A percentile compares a stretch with the other conserved stretches of the same genome.
These are phyloP conservation scores for Colletotrichum sansevieriae DNA, from an alignment of 2,329 filamentous ascomycete species.

Conservation along the genomic window DNA sequence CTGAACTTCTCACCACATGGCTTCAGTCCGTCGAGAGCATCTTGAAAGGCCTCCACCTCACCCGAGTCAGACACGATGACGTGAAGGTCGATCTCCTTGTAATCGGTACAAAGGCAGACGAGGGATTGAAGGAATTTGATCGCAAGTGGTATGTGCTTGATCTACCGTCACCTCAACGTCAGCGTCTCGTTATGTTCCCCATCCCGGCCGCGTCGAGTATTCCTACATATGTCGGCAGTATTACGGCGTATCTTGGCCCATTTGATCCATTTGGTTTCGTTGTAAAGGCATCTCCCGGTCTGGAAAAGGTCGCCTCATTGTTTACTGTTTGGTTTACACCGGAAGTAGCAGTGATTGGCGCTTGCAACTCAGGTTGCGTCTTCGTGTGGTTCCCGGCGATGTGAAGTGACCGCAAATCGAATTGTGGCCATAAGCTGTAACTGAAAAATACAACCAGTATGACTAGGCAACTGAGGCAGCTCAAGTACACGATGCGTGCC, in stretches of 20 bases:
- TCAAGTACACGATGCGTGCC: constrained; percentile 11
- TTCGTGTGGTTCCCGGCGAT: background rate
- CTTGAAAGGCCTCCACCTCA: constrained; percentile 3
- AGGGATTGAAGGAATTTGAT: constrained; percentile 30
- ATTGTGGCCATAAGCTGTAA: background rate
- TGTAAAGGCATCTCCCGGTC: background rate
- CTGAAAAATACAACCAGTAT: constrained; percentile 10
- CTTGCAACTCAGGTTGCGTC: background rate
- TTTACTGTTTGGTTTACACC: background rate
- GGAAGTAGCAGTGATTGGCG: background rate
- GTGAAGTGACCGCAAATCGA: background rate
- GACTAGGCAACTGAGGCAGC: constrained; percentile 11
- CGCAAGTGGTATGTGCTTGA: constrained; percentile 10
- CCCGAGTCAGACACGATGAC: constrained; percentile 19
- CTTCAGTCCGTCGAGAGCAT: constrained; percentile 8
- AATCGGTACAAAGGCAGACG: constrained; percentile 33
- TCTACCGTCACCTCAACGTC: background rate
- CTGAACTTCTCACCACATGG: constrained; percentile 19
- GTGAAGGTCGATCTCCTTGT: constrained; percentile 24
- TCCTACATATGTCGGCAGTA: constrained; percentile 34
- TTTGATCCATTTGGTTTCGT: background rate
- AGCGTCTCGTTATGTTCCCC: background rate
- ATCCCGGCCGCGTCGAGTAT: too few relatives aligned
- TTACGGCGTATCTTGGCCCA: constrained; percentile 14
- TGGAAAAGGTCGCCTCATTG: background rate